Percentiles rank a stretch among this genome's conserved stretches.
phyloP scores from a whole-genome alignment of 352 stramenopile genomes.

The Phytophthora ohioensis region DNA sequence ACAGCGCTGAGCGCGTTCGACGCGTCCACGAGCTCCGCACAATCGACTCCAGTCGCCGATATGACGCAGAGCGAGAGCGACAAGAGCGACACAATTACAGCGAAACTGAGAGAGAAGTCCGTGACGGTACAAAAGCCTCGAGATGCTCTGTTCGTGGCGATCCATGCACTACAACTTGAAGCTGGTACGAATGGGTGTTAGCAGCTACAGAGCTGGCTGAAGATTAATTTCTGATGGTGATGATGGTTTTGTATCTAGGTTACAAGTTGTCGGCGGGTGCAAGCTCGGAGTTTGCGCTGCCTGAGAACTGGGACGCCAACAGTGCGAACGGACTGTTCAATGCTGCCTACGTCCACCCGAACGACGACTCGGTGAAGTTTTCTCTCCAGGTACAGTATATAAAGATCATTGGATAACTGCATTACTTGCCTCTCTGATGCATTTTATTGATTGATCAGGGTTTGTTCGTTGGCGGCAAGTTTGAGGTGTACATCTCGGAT shows the following conservation, averaged over 20 bases:
- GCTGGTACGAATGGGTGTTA: constrained; percentile 48
- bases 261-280: constrained; percentile 43
- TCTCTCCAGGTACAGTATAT: constrained; percentile 59
- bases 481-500: constrained; percentile 83
- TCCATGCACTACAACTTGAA: constrained; percentile 80
- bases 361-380: constrained; percentile 62
- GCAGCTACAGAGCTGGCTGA: background rate
- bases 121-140: constrained; percentile 56
- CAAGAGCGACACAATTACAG: constrained; percentile 54
- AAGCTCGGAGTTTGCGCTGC: constrained; percentile 45
- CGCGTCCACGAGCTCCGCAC: constrained; percentile 7
- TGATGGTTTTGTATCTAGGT: constrained; percentile 35
- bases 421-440: background rate
- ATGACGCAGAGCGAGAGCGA: constrained; percentile 30
- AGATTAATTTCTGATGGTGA: constrained; percentile 1
- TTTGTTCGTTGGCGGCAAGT: constrained; percentile 78
- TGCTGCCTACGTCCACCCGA: constrained; percentile 60
- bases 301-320: constrained; percentile 66
- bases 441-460: constrained; percentile 43
- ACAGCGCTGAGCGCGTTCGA: constrained; percentile 63
- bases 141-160: constrained; percentile 75
- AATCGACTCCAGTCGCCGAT: constrained; percentile 2
- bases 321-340: constrained; percentile 72
- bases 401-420: background rate
- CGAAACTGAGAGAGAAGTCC: constrained; percentile 51